Percentiles rank a stretch among this genome's conserved stretches.
Conservation (phyloP, 768 basidiomycete species). For the Tulasnella sp. region DNA sequence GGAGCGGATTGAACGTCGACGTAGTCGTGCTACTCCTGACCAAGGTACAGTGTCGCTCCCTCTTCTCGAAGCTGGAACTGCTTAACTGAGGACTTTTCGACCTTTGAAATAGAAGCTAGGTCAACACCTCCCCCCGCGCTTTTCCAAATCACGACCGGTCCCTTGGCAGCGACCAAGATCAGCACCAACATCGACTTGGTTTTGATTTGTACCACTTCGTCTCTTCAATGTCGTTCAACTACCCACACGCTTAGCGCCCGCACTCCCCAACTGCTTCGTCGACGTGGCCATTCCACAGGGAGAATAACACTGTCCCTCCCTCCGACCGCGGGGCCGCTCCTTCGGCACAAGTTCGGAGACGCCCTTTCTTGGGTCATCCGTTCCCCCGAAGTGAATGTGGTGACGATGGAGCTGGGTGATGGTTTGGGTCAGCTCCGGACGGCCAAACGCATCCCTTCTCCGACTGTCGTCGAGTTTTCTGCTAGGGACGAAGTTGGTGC, state of each 20-base stretch:
- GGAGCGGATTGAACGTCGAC: conserved; percentile 15
- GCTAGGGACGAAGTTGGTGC: not conserved
- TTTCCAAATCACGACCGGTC: conserved; percentile 13
- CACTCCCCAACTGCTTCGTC: not conserved
- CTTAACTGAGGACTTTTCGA: too few relatives aligned
- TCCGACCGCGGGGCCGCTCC: not conserved
- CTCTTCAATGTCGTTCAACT: not conserved
- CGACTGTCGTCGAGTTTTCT: not conserved
- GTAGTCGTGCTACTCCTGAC: conserved; percentile 2
- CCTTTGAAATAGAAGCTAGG: conserved; percentile 15
- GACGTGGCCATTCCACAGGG: conserved; percentile 2
- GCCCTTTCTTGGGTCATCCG: not conserved
- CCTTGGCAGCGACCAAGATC: not conserved
- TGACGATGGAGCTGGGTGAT: not conserved
- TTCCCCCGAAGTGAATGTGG: too few relatives aligned
- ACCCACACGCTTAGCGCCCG: not conserved
- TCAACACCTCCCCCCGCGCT: conserved; percentile 4
- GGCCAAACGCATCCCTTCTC: not conserved
- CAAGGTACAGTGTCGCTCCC: not conserved
- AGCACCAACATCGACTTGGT: not conserved
- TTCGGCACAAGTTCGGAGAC: not conserved
- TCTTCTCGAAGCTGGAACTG: too few relatives aligned
- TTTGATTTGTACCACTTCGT: not conserved
- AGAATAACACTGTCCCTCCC: not conserved
- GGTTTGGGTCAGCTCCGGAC: not conserved